Evolutionary conservation across 495 filamentous ascomycete genomes (phyloP).

Genomic region (Xylaria nigripes): DNA sequence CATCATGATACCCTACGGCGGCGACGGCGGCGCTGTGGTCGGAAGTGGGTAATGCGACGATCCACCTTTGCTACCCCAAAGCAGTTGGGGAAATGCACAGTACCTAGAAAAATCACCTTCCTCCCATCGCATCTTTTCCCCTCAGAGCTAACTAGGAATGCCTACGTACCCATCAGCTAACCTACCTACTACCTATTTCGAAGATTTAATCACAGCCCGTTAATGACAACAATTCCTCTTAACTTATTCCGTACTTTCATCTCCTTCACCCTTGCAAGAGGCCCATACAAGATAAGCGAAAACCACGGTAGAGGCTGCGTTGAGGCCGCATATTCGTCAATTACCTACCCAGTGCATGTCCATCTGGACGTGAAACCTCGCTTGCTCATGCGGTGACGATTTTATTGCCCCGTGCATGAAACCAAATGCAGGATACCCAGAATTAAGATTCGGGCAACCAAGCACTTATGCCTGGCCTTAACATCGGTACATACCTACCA

Average conservation of each 20-base stretch:
- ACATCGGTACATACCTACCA: too few species aligned
- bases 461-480: background rate
- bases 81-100: background rate
- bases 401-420: background rate
- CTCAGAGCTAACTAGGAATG: background rate
- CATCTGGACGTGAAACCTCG: background rate
- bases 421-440: background rate
- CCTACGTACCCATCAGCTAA: too few species aligned
- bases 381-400: background rate
- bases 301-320: background rate
- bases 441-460: background rate
- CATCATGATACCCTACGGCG: too few species aligned
- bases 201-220: too few species aligned
- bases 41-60: too few species aligned
- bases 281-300: background rate
- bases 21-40: too few species aligned
- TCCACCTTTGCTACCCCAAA: too few species aligned
- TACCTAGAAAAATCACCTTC: background rate
- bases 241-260: background rate
- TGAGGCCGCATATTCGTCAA: background rate
- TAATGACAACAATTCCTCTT: too few species aligned
- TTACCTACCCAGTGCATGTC: background rate
- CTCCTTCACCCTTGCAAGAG: background rate
- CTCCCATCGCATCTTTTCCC: background rate
- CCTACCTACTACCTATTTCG: too few species aligned